phyloP scores from a whole-genome alignment of 2,329 filamentous ascomycete genomes.

The Cytospora paraplurivora region DNA sequence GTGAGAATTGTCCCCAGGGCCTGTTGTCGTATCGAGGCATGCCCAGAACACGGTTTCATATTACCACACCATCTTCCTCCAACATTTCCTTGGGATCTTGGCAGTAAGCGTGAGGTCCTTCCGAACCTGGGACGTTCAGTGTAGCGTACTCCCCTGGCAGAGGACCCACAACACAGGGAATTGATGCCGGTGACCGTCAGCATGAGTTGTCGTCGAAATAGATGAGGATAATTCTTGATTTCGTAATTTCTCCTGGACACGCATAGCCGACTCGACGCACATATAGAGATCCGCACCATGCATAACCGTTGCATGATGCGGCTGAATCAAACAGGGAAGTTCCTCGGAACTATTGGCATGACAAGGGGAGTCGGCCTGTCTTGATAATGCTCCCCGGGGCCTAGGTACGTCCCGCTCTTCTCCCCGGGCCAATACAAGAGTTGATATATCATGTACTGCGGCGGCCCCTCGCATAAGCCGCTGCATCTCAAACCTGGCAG shows the following conservation, averaged over 20 bases:
- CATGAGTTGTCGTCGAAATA: background rate
- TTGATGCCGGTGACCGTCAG: background rate
- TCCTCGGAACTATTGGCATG: background rate
- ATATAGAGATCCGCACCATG: background rate
- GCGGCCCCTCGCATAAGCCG: background rate
- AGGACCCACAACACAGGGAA: background rate
- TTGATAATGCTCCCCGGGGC: background rate
- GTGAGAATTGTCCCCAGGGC: background rate
- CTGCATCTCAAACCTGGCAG: background rate
- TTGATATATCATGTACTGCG: background rate
- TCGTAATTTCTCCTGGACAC: background rate
- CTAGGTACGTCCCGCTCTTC: background rate
- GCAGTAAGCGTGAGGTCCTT: background rate
- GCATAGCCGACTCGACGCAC: background rate
- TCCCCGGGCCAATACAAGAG: background rate
- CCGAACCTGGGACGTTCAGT: background rate
- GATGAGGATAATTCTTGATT: background rate
- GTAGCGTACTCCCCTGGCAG: background rate
- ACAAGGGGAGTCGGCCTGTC: background rate
- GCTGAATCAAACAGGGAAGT: constrained; percentile 1
- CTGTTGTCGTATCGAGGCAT: background rate
- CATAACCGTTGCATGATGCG: background rate
- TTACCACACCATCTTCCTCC: background rate
- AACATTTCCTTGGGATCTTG: background rate
- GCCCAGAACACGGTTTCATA: background rate